phyloP scores from a whole-genome alignment of 2,329 filamentous ascomycete genomes.

The Colletotrichum sp. region DNA sequence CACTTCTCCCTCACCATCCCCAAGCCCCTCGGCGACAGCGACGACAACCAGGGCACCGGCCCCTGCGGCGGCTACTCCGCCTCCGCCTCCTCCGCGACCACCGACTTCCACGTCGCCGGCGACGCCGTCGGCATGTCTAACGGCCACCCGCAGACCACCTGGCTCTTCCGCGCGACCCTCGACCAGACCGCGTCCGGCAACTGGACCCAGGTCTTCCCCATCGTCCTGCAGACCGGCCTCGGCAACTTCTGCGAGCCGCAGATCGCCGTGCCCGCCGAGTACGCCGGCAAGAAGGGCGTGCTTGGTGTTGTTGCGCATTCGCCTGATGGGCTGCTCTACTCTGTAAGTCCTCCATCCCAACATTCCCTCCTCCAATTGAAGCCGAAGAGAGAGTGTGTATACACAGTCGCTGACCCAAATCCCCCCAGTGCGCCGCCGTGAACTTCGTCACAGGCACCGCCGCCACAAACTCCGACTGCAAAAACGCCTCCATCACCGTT shows the following conservation, averaged over 20 bases:
- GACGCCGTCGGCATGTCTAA: conserved; percentile 54
- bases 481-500: conserved; percentile 34
- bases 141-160: conserved; percentile 58
- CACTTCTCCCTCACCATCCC: conserved; percentile 61
- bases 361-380: too few species aligned
- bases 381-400: background rate
- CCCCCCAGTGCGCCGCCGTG: conserved; percentile 56
- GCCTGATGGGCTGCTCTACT: conserved; percentile 61
- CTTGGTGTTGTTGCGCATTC: conserved; percentile 57
- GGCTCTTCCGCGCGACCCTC: conserved; percentile 63
- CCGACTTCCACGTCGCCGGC: conserved; percentile 63
- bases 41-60: conserved; percentile 45
- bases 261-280: conserved; percentile 51
- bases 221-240: conserved; percentile 58
- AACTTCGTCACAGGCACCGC: conserved; percentile 56
- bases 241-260: conserved; percentile 58
- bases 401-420: background rate
- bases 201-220: conserved; percentile 61
- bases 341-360: too few species aligned
- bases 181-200: conserved; percentile 50
- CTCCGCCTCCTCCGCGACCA: conserved; percentile 42
- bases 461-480: conserved; percentile 36
- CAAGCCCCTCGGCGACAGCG: conserved; percentile 49
- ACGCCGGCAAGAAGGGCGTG: conserved; percentile 59
- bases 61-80: conserved; percentile 63